Percentiles rank a stretch among this genome's conserved stretches.
Evolutionary conservation across 495 filamentous ascomycete species (phyloP).

Genomic region (Lentithecium fluviatile): DNA sequence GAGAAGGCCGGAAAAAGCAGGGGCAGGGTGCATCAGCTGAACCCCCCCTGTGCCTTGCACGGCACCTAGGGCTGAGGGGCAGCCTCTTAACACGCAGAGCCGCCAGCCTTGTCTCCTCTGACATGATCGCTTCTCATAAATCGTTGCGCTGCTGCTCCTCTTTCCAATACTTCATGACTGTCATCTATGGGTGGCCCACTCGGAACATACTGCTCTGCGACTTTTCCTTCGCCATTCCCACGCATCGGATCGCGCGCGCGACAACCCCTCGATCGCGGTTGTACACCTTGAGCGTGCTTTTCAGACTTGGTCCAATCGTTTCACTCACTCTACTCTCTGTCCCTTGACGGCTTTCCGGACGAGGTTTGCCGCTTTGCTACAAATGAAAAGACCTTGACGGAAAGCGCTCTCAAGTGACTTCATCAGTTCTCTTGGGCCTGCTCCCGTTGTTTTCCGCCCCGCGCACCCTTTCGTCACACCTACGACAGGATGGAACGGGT

Average conservation of each 20-base stretch:
- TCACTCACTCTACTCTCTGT: no score
- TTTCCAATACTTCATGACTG: no score
- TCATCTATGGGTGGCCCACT: neutral
- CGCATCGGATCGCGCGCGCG: neutral
- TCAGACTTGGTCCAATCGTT: no score
- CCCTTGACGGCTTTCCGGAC: no score
- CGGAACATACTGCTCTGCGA: neutral
- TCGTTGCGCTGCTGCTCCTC: neutral
- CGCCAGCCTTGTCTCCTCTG: conserved; percentile 12
- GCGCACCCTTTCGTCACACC: neutral
- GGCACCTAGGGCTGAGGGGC: conserved; percentile 2
- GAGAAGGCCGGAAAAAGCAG: conserved; percentile 1
- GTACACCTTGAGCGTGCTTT: neutral
- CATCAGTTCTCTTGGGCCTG: no score
- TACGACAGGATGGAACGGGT: conserved; percentile 4
- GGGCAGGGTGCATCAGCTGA: conserved; percentile 1
- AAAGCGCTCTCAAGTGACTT: no score
- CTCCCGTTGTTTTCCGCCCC: neutral
- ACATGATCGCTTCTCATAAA: conserved; percentile 2
- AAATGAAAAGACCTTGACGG: no score
- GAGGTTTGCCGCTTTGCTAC: no score
- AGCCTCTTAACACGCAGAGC: conserved; percentile 4
- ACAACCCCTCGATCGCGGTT: neutral
- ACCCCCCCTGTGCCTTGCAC: neutral
- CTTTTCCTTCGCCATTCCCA: neutral